Conservation (phyloP, 148 eudicot genomes). For the Fagopyrum homotropicum region DNA sequence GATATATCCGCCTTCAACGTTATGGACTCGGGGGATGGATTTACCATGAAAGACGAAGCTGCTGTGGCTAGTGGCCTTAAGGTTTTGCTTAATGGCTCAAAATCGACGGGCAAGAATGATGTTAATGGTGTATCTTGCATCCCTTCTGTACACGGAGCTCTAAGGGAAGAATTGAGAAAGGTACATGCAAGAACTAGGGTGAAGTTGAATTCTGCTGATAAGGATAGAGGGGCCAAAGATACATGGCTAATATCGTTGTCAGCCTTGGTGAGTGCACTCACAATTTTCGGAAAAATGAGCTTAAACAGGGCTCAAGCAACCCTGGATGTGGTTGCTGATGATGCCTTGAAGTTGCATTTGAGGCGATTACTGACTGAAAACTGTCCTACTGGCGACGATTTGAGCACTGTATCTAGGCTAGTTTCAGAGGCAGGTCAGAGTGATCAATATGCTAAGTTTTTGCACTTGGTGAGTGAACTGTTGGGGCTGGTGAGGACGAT, state of each 20-base stretch:
- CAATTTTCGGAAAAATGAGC: conserved; percentile 47
- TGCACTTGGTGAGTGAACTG: conserved; percentile 40
- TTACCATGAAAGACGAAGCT: conserved; percentile 60
- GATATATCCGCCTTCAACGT: conserved; percentile 35
- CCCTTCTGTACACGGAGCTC: conserved; percentile 47
- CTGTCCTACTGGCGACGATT: conserved; percentile 26
- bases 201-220: conserved; percentile 42
- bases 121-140: conserved; percentile 34
- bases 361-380: conserved; percentile 23
- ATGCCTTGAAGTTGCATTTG: conserved; percentile 29
- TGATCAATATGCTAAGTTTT: conserved; percentile 37
- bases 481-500: conserved; percentile 32
- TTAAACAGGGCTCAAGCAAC: conserved; percentile 29
- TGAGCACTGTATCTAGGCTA: conserved; percentile 26
- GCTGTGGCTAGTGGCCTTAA: conserved; percentile 70
- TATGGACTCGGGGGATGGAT: conserved; percentile 68
- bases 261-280: conserved; percentile 25
- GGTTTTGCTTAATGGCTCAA: conserved; percentile 78
- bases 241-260: conserved; percentile 26
- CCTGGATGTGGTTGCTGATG: conserved; percentile 28
- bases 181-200: conserved; percentile 52
- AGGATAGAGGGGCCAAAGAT: conserved; percentile 20
- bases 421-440: conserved; percentile 27
- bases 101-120: conserved; percentile 47
- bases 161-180: conserved; percentile 44